A percentile compares a stretch with the other conserved stretches of the same genome.
Evolutionary conservation across 768 basidiomycete genomes (phyloP).

Genomic region (Boletus insuetus): DNA sequence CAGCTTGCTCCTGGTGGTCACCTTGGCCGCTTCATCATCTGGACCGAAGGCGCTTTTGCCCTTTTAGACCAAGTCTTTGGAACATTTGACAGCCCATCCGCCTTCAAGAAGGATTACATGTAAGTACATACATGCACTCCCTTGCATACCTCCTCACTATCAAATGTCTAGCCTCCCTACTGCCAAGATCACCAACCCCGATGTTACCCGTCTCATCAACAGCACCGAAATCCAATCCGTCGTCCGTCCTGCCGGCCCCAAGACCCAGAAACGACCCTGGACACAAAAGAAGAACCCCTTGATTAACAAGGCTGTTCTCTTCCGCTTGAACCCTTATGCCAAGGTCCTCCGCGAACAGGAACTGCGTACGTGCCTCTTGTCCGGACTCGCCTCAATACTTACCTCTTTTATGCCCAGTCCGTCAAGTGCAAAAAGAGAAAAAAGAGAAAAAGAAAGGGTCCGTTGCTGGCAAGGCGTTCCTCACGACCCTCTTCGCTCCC

Average conservation of each 20-base stretch:
- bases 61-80: slow-evolving; percentile 95
- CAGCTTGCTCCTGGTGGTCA: slow-evolving; percentile 99
- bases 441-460: slow-evolving; percentile 61
- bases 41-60: slow-evolving; percentile 93
- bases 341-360: slow-evolving; percentile 91
- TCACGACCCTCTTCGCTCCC: slow-evolving; percentile 80
- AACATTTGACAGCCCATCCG: slow-evolving; percentile 85
- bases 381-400: not conserved
- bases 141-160: not conserved
- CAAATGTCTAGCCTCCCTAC: slow-evolving; percentile 67
- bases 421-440: slow-evolving; percentile 59
- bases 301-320: slow-evolving; percentile 88
- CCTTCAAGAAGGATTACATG: slow-evolving; percentile 89
- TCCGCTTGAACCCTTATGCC: slow-evolving; percentile 98
- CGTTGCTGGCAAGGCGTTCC: slow-evolving; percentile 80
- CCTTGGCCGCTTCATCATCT: slow-evolving; percentile 98
- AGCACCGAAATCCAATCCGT: slow-evolving; percentile 97
- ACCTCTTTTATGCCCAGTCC: slow-evolving; percentile 46
- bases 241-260: slow-evolving; percentile 84
- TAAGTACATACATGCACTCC: slow-evolving; percentile 33
- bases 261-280: slow-evolving; percentile 90
- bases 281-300: slow-evolving; percentile 99
- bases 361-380: slow-evolving; percentile 58
- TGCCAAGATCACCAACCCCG: slow-evolving; percentile 96
- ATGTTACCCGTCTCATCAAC: slow-evolving; percentile 97